Conservation (phyloP, 192 early-diverging fungal genomes). For the Rhizophagus sp. region DNA sequence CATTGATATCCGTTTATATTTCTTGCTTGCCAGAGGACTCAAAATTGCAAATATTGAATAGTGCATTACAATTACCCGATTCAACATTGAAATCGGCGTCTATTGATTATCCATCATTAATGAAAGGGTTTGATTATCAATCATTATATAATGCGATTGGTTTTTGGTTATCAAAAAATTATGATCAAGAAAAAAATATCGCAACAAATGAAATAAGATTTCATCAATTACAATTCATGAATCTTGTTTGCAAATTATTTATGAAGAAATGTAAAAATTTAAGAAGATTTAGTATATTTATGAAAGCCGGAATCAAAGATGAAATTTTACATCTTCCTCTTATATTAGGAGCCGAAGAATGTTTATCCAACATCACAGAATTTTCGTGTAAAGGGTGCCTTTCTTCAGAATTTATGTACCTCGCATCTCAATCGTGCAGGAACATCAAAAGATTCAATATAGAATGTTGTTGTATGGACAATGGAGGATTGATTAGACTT, state of each 20-base stretch:
- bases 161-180: neutral
- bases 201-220: neutral
- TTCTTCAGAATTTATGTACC: neutral
- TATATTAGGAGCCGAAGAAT: neutral
- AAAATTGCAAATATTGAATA: neutral
- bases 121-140: neutral
- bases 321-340: neutral
- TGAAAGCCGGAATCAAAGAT: neutral
- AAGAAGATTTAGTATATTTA: neutral
- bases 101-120: neutral
- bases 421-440: neutral
- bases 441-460: neutral
- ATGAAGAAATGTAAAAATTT: neutral
- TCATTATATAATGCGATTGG: neutral
- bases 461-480: neutral
- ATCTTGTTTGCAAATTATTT: neutral
- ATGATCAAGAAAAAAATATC: neutral
- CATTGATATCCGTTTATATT: neutral
- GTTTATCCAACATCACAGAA: neutral
- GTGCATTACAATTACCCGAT: neutral
- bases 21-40: neutral
- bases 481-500: neutral
- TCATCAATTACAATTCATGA: neutral
- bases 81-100: neutral
- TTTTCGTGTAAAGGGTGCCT: neutral